These are phyloP conservation scores for Gentiana dahurica DNA, from an alignment of 257 asterid genomes.

Conservation along the genomic window DNA sequence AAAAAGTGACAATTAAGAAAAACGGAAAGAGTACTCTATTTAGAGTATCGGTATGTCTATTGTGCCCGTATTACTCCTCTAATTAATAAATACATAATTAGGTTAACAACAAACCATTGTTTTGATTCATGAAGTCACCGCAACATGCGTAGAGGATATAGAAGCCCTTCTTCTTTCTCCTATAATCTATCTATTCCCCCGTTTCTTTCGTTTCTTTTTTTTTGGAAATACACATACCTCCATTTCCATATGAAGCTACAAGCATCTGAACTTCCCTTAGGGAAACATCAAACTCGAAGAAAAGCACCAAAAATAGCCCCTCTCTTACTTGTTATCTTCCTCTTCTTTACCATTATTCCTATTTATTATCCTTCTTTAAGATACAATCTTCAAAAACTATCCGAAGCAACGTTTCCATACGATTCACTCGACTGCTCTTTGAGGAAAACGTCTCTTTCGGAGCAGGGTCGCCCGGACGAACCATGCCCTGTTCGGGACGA, in stretches of 20 bases:
- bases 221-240: not conserved
- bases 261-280: conserved; percentile 35
- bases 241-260: conserved; percentile 40
- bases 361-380: conserved; percentile 27
- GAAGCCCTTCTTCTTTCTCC: too few relatives aligned
- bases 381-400: conserved; percentile 16
- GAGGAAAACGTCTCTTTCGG: too few relatives aligned
- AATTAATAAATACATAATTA: too few relatives aligned
- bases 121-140: too few relatives aligned
- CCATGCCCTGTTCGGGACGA: too few relatives aligned
- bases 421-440: not conserved
- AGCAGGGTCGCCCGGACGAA: not conserved
- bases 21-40: too few relatives aligned
- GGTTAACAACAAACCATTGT: too few relatives aligned
- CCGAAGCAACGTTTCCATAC: conserved; percentile 13
- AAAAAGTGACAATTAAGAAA: too few relatives aligned
- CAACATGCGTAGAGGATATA: too few relatives aligned
- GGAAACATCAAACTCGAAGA: conserved; percentile 38
- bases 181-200: not conserved
- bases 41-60: too few relatives aligned
- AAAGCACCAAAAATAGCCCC: conserved; percentile 32
- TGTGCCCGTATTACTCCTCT: too few relatives aligned
- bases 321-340: conserved; percentile 25
- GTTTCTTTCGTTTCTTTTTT: not conserved
- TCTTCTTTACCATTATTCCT: conserved; percentile 37